Base-by-base conservation (phyloP, 345 rosid genomes). In the Eucalyptus melliodora region DNA sequence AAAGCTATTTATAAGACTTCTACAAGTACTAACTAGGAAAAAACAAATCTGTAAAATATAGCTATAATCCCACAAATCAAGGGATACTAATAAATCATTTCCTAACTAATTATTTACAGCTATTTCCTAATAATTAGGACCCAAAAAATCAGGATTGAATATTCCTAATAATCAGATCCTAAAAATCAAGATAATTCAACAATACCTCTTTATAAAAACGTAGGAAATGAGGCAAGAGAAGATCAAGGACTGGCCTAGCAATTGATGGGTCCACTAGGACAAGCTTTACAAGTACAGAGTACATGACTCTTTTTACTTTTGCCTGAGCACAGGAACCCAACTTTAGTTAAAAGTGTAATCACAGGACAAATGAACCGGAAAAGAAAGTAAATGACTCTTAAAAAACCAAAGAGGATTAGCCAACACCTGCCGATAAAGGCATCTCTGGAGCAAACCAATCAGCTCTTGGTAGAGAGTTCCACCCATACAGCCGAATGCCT, bases 361-460 rank as follows among this genome's bases (percentile, higher is more conserved):
- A 87, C 87, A 83, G 86, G 62, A 34, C 34, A 86, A 30, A 30
- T 65, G 50, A 44, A 42, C 34, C 8, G 24, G 56, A 17, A 42
- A 7, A 37, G 47, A 82, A 86, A 90, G 27, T 24, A 60, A 23
- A 49, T 65, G 87, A 89, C 30, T 26, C 44, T 11, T 4, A 23
- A 50, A 31, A 47, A 67, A 55, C n/a, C 50, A 80, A 42, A 85
- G 80, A 59, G 31, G 31, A 34, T 21, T 44, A 9, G n/a, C 62
- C 62, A 56, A 56, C 50, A 95, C 99, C 96, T 93, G 98, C 92
- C 95, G 99, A 89, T 94, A 91, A 92, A 97, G 97, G 92, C 98
- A 96, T 93, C 98, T 97, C 89, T 95, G 99, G 90, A 96, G 95
- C 93, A 96, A 92, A 89, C 94, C 97, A 94, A 94, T 93, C 91